A percentile compares a stretch with the other conserved stretches of the same genome.
Conservation (phyloP, 129 eudicot species). For the Tagetes erecta region DNA sequence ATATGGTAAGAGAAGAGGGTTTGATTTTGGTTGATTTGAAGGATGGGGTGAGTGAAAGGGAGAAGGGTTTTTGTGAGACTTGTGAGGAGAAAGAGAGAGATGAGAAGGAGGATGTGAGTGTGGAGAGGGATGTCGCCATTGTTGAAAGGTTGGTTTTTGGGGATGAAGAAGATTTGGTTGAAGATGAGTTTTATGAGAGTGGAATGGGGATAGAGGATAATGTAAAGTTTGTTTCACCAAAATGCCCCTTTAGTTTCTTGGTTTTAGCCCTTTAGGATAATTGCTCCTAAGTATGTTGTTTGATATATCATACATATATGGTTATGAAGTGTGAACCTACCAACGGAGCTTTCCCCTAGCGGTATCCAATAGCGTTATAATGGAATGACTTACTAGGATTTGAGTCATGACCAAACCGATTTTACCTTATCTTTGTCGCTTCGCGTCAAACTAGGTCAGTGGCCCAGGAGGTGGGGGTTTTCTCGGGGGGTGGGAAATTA, state of each 20-base stretch:
- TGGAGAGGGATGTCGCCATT: conserved; percentile 62
- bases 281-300: neutral
- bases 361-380: too few species aligned
- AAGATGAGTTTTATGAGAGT: conserved; percentile 14
- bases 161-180: conserved; percentile 13
- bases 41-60: conserved; percentile 35
- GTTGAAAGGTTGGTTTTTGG: conserved; percentile 8
- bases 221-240: conserved; percentile 18
- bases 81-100: conserved; percentile 77
- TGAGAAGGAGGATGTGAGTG: conserved; percentile 71
- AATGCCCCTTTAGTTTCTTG: conserved; percentile 18
- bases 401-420: too few species aligned
- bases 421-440: too few species aligned
- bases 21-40: conserved; percentile 33
- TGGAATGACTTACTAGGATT: too few species aligned
- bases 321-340: too few species aligned
- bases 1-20: conserved; percentile 36
- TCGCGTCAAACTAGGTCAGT: too few species aligned
- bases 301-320: too few species aligned
- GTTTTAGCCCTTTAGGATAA: neutral
- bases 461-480: too few species aligned
- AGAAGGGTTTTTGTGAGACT: conserved; percentile 49
- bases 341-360: too few species aligned
- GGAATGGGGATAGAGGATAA: conserved; percentile 28
- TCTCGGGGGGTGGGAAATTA: too few species aligned